Evolutionary conservation across 2,329 filamentous ascomycete species (phyloP).

Genomic region (Colletotrichum sp.): DNA sequence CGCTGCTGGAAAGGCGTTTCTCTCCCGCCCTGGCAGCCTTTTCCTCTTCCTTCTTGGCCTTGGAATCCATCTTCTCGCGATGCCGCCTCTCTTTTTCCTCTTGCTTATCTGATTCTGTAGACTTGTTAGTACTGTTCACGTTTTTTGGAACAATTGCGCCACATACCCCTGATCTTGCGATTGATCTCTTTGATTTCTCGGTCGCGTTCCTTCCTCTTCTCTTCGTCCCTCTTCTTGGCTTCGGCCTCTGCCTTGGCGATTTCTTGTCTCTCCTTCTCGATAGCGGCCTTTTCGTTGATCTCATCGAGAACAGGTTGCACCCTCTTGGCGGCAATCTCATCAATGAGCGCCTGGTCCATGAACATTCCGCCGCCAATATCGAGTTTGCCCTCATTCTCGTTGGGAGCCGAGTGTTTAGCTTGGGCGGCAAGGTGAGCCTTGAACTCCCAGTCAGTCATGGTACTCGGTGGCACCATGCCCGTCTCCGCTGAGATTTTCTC

Average conservation of each 20-base stretch:
- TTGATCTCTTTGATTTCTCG: conserved; percentile 58
- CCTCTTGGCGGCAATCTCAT: conserved; percentile 77
- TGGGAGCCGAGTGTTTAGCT: conserved; percentile 58
- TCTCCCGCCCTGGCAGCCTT: conserved; percentile 59
- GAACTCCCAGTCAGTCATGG: conserved; percentile 78
- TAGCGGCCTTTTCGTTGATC: conserved; percentile 79
- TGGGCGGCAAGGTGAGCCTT: conserved; percentile 76
- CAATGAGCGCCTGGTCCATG: conserved; percentile 78
- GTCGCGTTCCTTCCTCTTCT: conserved; percentile 56
- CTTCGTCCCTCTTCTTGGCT: conserved; percentile 64
- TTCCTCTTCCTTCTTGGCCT: conserved; percentile 54
- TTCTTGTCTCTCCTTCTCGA: conserved; percentile 70
- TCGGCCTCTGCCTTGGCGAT: conserved; percentile 69
- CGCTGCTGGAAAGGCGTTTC: conserved; percentile 54
- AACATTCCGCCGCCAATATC: conserved; percentile 83
- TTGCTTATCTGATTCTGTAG: conserved; percentile 52
- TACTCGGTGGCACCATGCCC: conserved; percentile 72
- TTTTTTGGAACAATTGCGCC: background rate
- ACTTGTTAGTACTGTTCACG: background rate
- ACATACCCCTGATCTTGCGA: conserved; percentile 65
- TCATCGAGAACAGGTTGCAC: conserved; percentile 87
- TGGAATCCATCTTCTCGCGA: conserved; percentile 55
- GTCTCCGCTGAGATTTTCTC: conserved; percentile 79
- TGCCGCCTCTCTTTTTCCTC: conserved; percentile 49
- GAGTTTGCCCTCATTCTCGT: conserved; percentile 55